A percentile compares a stretch with the other conserved stretches of the same genome.
Evolutionary conservation across 176 grass and related monocot species (phyloP).

Genomic region (Hordeum vulgare): MorexV3_pseudomolecules_assembly NC_058524.1:57671196-57671695

Average conservation of each 20-base stretch:
- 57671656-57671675: neutral
- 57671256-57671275: neutral
- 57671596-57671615: constrained; percentile 12
- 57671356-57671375: neutral
- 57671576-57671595: neutral
- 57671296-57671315: neutral
- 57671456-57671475: constrained; percentile 20
- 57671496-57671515: constrained; percentile 8
- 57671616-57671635: neutral
- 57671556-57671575: neutral
- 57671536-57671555: constrained; percentile 7
- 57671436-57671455: neutral
- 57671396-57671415: constrained; percentile 28
- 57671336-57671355: neutral
- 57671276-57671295: neutral
- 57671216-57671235: neutral
- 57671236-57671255: neutral
- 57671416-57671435: neutral
- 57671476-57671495: constrained; percentile 15
- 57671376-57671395: constrained; percentile 24
- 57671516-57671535: neutral
- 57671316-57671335: neutral
- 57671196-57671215: neutral
- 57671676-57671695: neutral
- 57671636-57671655: neutral